Conservation (phyloP, 148 eudicot species). For the Chenopodium quinoa region DNA sequence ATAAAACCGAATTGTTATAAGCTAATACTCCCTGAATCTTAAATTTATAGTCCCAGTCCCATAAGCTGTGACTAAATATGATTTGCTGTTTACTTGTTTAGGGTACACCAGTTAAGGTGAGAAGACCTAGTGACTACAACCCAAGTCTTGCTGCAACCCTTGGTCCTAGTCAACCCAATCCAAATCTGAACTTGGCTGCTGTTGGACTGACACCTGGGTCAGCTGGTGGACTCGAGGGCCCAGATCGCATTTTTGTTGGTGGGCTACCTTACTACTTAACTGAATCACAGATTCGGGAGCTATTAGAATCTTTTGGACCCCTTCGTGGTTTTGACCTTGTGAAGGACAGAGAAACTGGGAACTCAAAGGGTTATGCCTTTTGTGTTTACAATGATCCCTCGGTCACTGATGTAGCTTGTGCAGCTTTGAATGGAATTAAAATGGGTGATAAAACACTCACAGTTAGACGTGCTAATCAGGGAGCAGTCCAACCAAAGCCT, state of each 20-base stretch:
- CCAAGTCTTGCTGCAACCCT: conserved; percentile 93
- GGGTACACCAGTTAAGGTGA: conserved; percentile 95
- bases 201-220: conserved; percentile 91
- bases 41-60: not conserved
- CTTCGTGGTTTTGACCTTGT: conserved; percentile 64
- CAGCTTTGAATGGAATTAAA: conserved; percentile 89
- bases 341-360: conserved; percentile 55
- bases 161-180: conserved; percentile 92
- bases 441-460: conserved; percentile 97
- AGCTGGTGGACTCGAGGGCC: conserved; percentile 64
- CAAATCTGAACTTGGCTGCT: conserved; percentile 48
- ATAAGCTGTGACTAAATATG: not conserved
- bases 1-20: not conserved
- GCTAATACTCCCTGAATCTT: not conserved
- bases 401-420: conserved; percentile 58
- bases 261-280: conserved; percentile 76
- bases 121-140: conserved; percentile 95
- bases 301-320: conserved; percentile 87
- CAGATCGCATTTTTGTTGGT: conserved; percentile 55
- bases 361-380: conserved; percentile 58
- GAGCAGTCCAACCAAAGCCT: conserved; percentile 81
- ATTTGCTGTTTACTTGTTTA: conserved; percentile 22
- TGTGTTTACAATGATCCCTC: conserved; percentile 48
- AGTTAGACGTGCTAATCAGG: conserved; percentile 93
- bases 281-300: conserved; percentile 82